A percentile compares a stretch with the other conserved stretches of the same genome.
phyloP scores from a whole-genome alignment of 2,329 filamentous ascomycete species.

The Fusarium sp. region DNA sequence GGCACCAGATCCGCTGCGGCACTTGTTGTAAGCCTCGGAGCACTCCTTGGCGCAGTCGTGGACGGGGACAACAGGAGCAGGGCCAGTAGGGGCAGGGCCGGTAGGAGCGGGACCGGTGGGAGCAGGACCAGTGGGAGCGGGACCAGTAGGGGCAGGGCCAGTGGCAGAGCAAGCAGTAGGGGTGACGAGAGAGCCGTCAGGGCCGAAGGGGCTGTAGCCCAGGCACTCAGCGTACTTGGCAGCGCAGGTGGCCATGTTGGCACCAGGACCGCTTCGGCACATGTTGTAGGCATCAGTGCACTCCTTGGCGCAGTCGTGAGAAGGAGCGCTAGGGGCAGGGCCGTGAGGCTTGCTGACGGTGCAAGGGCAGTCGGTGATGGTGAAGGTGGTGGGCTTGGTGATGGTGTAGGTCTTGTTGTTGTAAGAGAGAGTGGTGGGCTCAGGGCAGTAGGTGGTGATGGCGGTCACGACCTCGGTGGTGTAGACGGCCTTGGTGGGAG shows the following conservation, averaged over 20 bases:
- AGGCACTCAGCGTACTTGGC: constrained; percentile 37
- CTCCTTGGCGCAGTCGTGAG: constrained; percentile 32
- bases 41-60: constrained; percentile 33
- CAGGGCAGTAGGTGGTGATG: constrained; percentile 76
- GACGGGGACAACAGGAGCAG: constrained; percentile 9
- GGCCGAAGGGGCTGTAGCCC: constrained; percentile 36
- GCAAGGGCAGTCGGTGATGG: constrained; percentile 75
- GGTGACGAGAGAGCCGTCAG: constrained; percentile 17
- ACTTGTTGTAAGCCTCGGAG: constrained; percentile 21
- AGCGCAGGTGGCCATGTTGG: constrained; percentile 39
- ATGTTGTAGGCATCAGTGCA: constrained; percentile 18
- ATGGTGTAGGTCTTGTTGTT: constrained; percentile 73
- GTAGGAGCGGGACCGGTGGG: constrained; percentile 61
- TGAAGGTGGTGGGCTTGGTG: constrained; percentile 72
- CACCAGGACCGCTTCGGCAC: constrained; percentile 20
- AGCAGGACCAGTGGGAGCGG: constrained; percentile 67
- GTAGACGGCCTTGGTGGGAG: not conserved
- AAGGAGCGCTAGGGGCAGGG: constrained; percentile 17
- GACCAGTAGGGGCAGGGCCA: not conserved
- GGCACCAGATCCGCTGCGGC: constrained; percentile 18
- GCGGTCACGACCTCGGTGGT: constrained; percentile 70
- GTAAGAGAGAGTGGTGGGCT: constrained; percentile 68
- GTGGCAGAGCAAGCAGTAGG: constrained; percentile 59
- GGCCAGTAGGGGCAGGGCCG: constrained; percentile 15
- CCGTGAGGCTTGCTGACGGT: constrained; percentile 62